Conservation (phyloP, 1,284 basidiomycete species). For the Sporisorium iseilematis-ciliati region DNA sequence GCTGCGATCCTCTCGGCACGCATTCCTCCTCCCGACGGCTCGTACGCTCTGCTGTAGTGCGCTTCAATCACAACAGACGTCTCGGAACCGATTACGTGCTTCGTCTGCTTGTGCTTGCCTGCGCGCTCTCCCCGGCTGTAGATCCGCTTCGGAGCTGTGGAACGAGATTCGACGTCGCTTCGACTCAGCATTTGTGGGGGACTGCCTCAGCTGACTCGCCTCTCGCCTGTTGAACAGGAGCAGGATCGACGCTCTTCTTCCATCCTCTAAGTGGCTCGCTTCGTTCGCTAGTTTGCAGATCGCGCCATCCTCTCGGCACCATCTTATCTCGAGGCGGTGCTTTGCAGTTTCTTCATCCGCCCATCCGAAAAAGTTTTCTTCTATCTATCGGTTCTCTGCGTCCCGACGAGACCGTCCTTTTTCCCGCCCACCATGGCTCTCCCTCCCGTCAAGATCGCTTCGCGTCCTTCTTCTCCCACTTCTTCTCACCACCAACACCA, state of each 20-base stretch:
- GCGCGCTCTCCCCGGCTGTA: background rate
- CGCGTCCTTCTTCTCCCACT: slow-evolving; percentile 36
- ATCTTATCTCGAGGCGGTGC: slow-evolving; percentile 14
- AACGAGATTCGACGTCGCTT: slow-evolving; percentile 1
- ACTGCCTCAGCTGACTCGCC: background rate
- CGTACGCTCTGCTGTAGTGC: background rate
- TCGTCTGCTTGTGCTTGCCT: background rate
- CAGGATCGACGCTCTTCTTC: background rate
- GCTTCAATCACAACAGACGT: background rate
- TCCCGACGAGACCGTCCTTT: too few species aligned
- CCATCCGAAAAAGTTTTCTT: background rate
- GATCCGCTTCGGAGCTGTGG: background rate
- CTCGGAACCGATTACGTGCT: background rate
- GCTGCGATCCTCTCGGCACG: background rate
- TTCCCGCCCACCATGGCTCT: slow-evolving; percentile 20
- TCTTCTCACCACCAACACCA: slow-evolving; percentile 26
- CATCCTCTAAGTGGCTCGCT: slow-evolving; percentile 2
- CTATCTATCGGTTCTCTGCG: slow-evolving; percentile 1
- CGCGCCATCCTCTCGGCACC: slow-evolving; percentile 14
- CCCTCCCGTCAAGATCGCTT: slow-evolving; percentile 44
- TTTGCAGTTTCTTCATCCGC: background rate
- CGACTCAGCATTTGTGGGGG: slow-evolving; percentile 7
- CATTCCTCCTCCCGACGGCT: background rate
- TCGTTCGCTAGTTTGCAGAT: slow-evolving; percentile 7
- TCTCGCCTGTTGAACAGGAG: background rate